A percentile compares a stretch with the other conserved stretches of the same genome.
phyloP scores from a whole-genome alignment of 108 stramenopile species.

The Cyclotella baltica region DNA sequence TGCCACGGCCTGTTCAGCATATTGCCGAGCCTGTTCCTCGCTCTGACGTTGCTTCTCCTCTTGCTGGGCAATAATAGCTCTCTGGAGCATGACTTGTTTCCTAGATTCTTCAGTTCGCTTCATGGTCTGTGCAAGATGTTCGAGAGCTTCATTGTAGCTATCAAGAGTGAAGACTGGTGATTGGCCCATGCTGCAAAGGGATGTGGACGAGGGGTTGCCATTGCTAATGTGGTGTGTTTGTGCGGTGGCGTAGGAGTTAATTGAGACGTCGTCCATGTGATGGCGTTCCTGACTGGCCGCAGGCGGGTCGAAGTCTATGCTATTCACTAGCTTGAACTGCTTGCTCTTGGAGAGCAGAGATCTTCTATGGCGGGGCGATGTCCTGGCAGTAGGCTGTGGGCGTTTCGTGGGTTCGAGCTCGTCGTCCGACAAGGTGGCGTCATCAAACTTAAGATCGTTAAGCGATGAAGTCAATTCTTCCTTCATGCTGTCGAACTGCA shows the following conservation, averaged over 20 bases:
- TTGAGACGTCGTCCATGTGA: neutral
- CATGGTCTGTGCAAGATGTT: slow-evolving; percentile 48
- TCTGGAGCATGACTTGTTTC: slow-evolving; percentile 38
- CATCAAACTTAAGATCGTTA: neutral
- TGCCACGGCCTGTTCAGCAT: neutral
- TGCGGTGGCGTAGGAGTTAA: neutral
- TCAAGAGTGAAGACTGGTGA: slow-evolving; percentile 13
- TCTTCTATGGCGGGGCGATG: neutral
- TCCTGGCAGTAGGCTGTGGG: neutral
- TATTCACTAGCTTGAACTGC: neutral
- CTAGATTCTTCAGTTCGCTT: slow-evolving; percentile 46
- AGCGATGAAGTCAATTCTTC: slow-evolving; percentile 6
- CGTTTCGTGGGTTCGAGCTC: neutral
- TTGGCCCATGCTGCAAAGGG: neutral
- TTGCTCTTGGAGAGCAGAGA: neutral
- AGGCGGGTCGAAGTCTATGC: neutral
- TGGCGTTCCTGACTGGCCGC: neutral
- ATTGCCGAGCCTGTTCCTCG: neutral
- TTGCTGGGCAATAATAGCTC: slow-evolving; percentile 4
- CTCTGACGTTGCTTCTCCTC: neutral
- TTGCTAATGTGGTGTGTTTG: neutral
- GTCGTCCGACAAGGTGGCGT: neutral
- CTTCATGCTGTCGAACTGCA: slow-evolving; percentile 9
- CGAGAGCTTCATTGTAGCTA: slow-evolving; percentile 37
- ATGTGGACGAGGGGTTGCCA: neutral